Conservation (phyloP, 306 rosid genomes). For the Lupinus albus region DNA sequence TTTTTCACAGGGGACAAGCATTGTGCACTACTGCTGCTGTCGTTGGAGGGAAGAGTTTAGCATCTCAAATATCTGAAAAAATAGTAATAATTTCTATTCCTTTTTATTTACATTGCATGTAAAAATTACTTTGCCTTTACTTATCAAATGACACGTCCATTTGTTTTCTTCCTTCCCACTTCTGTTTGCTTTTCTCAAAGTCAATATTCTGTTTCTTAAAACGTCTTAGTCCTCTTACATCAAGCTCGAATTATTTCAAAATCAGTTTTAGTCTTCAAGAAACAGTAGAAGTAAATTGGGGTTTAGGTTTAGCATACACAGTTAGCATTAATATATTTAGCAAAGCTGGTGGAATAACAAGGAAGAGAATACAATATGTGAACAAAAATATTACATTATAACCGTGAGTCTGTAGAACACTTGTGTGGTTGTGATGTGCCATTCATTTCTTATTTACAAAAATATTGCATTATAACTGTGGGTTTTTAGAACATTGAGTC, state of each 20-base stretch:
- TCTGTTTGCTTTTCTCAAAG: background rate
- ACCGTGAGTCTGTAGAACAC: background rate
- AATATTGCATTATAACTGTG: too few relatives aligned
- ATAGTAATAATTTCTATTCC: constrained; percentile 50
- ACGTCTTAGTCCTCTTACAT: background rate
- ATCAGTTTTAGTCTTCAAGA: background rate
- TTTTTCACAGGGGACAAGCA: constrained; percentile 73
- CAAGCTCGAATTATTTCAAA: constrained; percentile 17
- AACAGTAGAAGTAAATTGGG: constrained; percentile 8
- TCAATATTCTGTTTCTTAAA: constrained; percentile 11
- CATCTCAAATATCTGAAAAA: constrained; percentile 92
- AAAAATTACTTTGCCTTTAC: background rate
- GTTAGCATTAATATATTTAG: background rate
- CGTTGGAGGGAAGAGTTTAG: constrained; percentile 91
- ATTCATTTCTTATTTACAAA: background rate
- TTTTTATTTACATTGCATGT: constrained; percentile 4
- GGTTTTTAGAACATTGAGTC: background rate
- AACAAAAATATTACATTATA: constrained; percentile 5
- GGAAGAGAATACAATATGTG: constrained; percentile 5
- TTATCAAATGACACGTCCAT: background rate
- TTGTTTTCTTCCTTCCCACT: background rate
- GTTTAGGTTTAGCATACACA: constrained; percentile 2
- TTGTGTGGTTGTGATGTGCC: background rate
- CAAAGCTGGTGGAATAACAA: constrained; percentile 24
- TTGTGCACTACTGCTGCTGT: constrained; percentile 90